Evolutionary conservation across 2,329 filamentous ascomycete species (phyloP).

Genomic region (Aspergillus proliferans): DNA sequence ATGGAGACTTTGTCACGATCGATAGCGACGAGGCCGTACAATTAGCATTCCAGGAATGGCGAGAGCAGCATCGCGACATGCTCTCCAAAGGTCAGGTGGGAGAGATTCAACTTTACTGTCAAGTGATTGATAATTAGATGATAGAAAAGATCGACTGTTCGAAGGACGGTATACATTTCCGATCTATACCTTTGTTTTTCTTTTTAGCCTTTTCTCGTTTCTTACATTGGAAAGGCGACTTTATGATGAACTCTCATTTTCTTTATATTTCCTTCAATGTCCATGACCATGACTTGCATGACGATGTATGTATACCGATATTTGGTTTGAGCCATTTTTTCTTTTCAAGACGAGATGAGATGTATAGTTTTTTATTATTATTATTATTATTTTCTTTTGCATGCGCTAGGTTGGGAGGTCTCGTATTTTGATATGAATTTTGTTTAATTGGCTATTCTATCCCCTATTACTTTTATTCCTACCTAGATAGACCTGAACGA

Average conservation of each 20-base stretch:
- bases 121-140: slow-evolving; percentile 44
- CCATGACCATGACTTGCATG: slow-evolving; percentile 29
- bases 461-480: too few relatives aligned
- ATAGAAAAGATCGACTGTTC: slow-evolving; percentile 12
- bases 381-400: slow-evolving; percentile 7
- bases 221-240: slow-evolving; percentile 5
- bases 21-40: slow-evolving; percentile 95
- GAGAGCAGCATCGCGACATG: slow-evolving; percentile 62
- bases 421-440: neutral
- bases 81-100: slow-evolving; percentile 64
- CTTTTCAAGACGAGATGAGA: slow-evolving; percentile 10
- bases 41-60: slow-evolving; percentile 91
- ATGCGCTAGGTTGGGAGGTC: slow-evolving; percentile 10
- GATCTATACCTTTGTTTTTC: neutral
- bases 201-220: slow-evolving; percentile 9
- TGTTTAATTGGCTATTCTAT: too few relatives aligned
- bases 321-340: slow-evolving; percentile 4
- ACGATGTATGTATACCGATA: slow-evolving; percentile 34
- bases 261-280: slow-evolving; percentile 13
- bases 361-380: slow-evolving; percentile 14
- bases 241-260: neutral
- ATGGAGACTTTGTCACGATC: slow-evolving; percentile 88
- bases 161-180: slow-evolving; percentile 4
- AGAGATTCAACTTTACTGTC: slow-evolving; percentile 83
- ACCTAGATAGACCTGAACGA: too few relatives aligned